Conservation (phyloP, 352 stramenopile genomes). For the Phytophthora ohioensis region DNA sequence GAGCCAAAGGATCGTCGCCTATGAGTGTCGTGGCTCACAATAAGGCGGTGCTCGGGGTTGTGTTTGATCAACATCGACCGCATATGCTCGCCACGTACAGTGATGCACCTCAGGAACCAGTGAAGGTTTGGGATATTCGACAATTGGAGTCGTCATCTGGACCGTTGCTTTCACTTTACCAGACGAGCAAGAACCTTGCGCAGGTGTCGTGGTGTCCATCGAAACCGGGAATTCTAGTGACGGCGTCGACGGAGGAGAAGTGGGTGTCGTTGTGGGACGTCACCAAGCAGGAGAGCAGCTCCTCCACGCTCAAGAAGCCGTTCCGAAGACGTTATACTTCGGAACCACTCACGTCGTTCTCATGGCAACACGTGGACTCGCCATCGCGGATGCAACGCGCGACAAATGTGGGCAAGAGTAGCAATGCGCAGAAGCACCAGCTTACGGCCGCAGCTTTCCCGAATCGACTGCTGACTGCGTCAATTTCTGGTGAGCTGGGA, state of each 20-base stretch:
- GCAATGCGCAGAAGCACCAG: constrained; percentile 43
- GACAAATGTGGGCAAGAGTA: constrained; percentile 33
- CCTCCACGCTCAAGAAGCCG: constrained; percentile 69
- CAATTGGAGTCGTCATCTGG: constrained; percentile 73
- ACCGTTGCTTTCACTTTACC: constrained; percentile 76
- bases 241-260: constrained; percentile 78
- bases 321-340: constrained; percentile 83
- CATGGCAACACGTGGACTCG: constrained; percentile 73
- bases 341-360: constrained; percentile 80
- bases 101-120: constrained; percentile 78
- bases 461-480: constrained; percentile 83
- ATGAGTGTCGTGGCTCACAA: constrained; percentile 88
- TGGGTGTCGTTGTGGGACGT: constrained; percentile 90
- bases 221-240: constrained; percentile 83
- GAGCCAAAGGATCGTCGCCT: constrained; percentile 60
- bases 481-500: constrained; percentile 77
- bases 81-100: constrained; percentile 88
- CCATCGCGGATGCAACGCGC: constrained; percentile 28
- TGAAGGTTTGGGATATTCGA: constrained; percentile 91
- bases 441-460: constrained; percentile 70
- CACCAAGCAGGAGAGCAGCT: constrained; percentile 59
- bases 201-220: constrained; percentile 88
- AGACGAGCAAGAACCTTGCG: constrained; percentile 73
- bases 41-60: constrained; percentile 84
- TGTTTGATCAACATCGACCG: constrained; percentile 83